Conservation (phyloP, 2,329 filamentous ascomycete species). For the Berkeleyomyces rouxiae region DNA sequence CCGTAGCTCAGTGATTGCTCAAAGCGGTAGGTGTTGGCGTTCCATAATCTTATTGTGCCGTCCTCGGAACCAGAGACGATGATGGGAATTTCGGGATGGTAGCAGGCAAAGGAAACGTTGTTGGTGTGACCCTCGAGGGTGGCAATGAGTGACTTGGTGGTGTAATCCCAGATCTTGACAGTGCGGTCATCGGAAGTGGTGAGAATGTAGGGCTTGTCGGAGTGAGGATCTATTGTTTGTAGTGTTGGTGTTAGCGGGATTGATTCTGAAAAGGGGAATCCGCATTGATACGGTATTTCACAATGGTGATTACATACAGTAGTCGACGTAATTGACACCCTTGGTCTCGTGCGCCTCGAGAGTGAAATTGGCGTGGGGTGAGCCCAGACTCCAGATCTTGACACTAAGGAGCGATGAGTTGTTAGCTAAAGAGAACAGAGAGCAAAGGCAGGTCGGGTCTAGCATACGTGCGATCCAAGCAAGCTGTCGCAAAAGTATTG, state of each 20-base stretch:
- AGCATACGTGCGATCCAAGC: constrained; percentile 51
- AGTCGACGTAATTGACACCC: constrained; percentile 96
- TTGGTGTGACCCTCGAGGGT: constrained; percentile 94
- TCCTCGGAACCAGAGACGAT: constrained; percentile 98
- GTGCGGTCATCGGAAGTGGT: constrained; percentile 94
- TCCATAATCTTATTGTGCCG: constrained; percentile 95
- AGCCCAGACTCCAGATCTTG: constrained; percentile 94
- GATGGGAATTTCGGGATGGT: constrained; percentile 89
- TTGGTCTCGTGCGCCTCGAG: constrained; percentile 94
- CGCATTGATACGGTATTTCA: neutral
- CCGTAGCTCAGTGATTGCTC: constrained; percentile 95
- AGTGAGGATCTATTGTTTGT: constrained; percentile 35
- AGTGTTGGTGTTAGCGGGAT: neutral
- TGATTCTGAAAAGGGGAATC: neutral
- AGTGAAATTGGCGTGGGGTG: constrained; percentile 87
- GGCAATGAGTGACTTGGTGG: constrained; percentile 90
- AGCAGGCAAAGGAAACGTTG: constrained; percentile 96
- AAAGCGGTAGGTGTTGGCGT: constrained; percentile 90
- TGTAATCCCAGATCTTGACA: constrained; percentile 98
- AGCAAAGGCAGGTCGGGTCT: neutral
- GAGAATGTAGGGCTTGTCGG: constrained; percentile 70
- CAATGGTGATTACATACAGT: constrained; percentile 25
- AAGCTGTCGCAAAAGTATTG: constrained; percentile 81
- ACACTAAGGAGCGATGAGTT: constrained; percentile 39
- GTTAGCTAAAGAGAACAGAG: neutral